phyloP scores from a whole-genome alignment of 129 eudicot genomes.

The Saposhnikovia divaricata region DNA sequence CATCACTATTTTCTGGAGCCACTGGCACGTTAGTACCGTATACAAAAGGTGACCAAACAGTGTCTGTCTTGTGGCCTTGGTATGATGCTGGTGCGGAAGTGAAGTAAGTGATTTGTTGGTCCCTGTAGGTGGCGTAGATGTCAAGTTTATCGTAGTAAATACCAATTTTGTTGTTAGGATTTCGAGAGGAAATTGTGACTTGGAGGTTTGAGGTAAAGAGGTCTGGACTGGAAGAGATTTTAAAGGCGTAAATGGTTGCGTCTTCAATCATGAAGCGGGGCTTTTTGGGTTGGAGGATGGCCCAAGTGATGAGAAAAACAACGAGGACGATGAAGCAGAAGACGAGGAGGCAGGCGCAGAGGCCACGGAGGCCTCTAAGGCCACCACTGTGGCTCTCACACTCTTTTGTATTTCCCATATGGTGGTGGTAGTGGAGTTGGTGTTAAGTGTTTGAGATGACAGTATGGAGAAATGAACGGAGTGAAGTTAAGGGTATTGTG shows the following conservation, averaged over 20 bases:
- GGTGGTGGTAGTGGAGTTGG: constrained; percentile 3
- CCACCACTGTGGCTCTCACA: constrained; percentile 14
- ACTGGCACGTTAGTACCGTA: constrained; percentile 68
- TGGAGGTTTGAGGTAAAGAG: constrained; percentile 12
- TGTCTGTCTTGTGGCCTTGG: constrained; percentile 55
- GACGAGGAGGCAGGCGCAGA: constrained; percentile 16
- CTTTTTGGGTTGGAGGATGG: constrained; percentile 32
- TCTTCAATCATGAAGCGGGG: constrained; percentile 32
- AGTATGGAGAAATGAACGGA: neutral
- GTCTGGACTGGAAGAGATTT: constrained; percentile 5
- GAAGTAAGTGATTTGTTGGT: constrained; percentile 68
- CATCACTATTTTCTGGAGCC: constrained; percentile 55
- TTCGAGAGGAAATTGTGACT: constrained; percentile 11
- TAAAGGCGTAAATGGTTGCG: constrained; percentile 21
- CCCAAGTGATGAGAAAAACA: constrained; percentile 26
- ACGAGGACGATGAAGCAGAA: constrained; percentile 19
- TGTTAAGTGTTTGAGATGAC: neutral
- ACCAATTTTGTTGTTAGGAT: neutral
- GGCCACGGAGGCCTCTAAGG: constrained; percentile 9
- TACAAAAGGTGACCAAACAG: constrained; percentile 69
- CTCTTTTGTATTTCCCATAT: constrained; percentile 11
- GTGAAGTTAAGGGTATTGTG: neutral
- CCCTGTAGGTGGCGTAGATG: constrained; percentile 53
- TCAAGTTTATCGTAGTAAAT: constrained; percentile 20
- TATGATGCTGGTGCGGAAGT: constrained; percentile 53